These are phyloP conservation scores for Coemansia sp. DNA, from an alignment of 371 early-diverging fungal genomes.

Conservation along the genomic window DNA sequence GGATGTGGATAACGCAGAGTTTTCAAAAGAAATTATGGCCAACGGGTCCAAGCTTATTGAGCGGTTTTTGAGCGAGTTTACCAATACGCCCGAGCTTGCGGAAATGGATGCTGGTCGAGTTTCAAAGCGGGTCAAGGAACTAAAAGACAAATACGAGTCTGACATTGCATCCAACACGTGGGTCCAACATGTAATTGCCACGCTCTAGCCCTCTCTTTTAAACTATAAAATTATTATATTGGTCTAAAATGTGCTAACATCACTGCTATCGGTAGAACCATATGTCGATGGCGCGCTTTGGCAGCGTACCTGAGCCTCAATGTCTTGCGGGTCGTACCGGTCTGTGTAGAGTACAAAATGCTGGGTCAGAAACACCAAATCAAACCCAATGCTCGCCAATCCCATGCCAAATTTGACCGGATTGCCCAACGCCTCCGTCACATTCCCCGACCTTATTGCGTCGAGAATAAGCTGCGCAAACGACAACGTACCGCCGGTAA, in stretches of 20 bases:
- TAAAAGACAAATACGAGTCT: constrained; percentile 52
- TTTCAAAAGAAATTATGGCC: constrained; percentile 42
- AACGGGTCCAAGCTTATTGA: constrained; percentile 56
- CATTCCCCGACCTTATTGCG: constrained; percentile 61
- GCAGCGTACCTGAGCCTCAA: constrained; percentile 20
- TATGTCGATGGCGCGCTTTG: constrained; percentile 9
- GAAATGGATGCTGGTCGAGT: constrained; percentile 45
- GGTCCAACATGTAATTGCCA: constrained; percentile 51
- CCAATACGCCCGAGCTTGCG: constrained; percentile 36
- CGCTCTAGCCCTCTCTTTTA: constrained; percentile 8
- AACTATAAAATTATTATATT: not conserved
- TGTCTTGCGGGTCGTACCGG: constrained; percentile 19
- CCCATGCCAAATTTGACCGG: constrained; percentile 75
- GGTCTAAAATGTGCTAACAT: constrained; percentile 3
- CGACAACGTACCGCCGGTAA: constrained; percentile 83
- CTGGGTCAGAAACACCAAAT: constrained; percentile 79
- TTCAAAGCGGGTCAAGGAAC: constrained; percentile 35
- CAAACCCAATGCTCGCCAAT: constrained; percentile 75
- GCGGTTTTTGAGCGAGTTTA: constrained; percentile 56
- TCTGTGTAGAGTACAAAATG: constrained; percentile 72
- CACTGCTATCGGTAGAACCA: constrained; percentile 29
- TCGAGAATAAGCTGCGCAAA: constrained; percentile 79
- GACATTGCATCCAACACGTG: constrained; percentile 57
- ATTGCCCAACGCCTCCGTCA: constrained; percentile 58
- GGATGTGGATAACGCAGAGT: constrained; percentile 13